These are phyloP conservation scores for Pleurotus platypus DNA, from an alignment of 768 basidiomycete genomes.

Conservation along the genomic window DNA sequence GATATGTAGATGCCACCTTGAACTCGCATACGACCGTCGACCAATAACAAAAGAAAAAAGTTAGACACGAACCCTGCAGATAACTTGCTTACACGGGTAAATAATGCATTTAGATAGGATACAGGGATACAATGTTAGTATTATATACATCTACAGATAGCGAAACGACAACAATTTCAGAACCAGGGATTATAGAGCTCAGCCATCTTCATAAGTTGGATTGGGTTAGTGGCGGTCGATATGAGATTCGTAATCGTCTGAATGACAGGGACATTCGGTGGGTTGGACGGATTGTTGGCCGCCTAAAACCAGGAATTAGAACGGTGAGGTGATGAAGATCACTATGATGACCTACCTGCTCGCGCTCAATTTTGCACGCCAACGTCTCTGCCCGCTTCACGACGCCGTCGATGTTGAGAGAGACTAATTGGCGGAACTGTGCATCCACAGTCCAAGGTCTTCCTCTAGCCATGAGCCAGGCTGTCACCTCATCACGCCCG, in stretches of 20 bases:
- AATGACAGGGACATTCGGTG: constrained; percentile 52
- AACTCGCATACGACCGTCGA: too few species aligned
- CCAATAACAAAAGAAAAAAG: too few species aligned
- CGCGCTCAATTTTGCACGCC: constrained; percentile 84
- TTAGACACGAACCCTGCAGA: too few species aligned
- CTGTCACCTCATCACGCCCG: constrained; percentile 87
- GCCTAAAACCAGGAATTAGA: constrained; percentile 22
- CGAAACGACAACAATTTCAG: constrained; percentile 28
- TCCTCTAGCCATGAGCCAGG: constrained; percentile 62
- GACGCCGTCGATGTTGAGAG: constrained; percentile 60
- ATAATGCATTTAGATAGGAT: too few species aligned
- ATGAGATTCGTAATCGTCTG: constrained; percentile 84
- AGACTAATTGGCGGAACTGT: constrained; percentile 51
- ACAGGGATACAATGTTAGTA: too few species aligned
- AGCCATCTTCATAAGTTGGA: constrained; percentile 80
- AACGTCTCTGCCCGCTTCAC: constrained; percentile 79
- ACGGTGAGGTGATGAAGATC: not conserved
- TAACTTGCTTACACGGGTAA: too few species aligned
- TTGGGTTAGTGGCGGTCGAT: constrained; percentile 81
- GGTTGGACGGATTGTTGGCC: constrained; percentile 29
- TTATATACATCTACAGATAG: too few species aligned
- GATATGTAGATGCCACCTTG: too few species aligned
- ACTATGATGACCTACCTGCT: constrained; percentile 48
- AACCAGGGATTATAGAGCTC: constrained; percentile 89
- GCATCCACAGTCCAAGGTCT: constrained; percentile 56